Evolutionary conservation across 73 alveolate species (phyloP).

Genomic region (Tetrahymena borealis): DNA sequence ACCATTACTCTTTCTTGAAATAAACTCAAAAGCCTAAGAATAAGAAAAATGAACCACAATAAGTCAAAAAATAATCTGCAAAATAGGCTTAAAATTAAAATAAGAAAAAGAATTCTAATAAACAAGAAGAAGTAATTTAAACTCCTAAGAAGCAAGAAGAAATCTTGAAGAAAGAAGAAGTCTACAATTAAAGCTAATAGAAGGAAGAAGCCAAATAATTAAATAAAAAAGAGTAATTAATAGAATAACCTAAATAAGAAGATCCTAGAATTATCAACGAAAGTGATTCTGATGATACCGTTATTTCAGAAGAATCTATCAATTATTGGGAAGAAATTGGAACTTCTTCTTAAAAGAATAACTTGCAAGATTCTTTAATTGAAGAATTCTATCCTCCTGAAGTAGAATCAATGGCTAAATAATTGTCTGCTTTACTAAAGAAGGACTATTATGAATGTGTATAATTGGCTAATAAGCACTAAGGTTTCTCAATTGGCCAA

Average conservation of each 20-base stretch:
- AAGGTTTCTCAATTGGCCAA: background rate
- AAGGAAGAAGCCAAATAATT: background rate
- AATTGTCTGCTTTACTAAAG: background rate
- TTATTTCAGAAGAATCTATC: background rate
- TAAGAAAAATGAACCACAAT: background rate
- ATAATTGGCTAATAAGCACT: background rate
- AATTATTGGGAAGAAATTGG: slow-evolving; percentile 2
- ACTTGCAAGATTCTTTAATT: background rate
- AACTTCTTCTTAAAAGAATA: background rate
- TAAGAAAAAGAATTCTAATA: background rate
- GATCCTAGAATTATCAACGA: background rate
- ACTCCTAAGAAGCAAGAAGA: background rate
- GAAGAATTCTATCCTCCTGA: background rate
- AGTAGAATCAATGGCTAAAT: background rate
- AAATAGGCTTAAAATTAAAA: background rate
- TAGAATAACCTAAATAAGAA: background rate
- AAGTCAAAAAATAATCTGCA: background rate
- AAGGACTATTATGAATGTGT: background rate
- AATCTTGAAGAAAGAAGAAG: background rate
- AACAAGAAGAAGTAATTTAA: background rate
- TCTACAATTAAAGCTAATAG: background rate
- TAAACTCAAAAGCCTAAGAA: too few relatives aligned
- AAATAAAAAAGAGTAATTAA: background rate
- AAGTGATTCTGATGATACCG: background rate
- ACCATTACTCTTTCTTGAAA: too few relatives aligned